Conservation (phyloP, 768 basidiomycete genomes). For the Rhizopogon vinicolor region DNA sequence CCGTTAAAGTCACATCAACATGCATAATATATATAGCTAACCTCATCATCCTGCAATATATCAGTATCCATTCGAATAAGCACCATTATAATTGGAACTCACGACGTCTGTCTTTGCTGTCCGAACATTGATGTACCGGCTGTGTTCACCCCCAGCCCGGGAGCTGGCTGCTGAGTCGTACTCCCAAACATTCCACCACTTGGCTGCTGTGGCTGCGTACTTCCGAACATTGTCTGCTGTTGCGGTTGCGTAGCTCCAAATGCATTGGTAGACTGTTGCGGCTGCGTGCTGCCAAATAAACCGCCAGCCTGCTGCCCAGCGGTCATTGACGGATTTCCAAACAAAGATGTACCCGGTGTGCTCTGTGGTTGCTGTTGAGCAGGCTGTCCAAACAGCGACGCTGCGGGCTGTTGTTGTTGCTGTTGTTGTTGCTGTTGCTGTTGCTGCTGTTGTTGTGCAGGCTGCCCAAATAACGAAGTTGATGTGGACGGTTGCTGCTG, state of each 20-base stretch:
- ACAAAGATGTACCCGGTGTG: conserved; percentile 1
- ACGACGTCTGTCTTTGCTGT: conserved; percentile 29
- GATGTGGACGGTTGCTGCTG: conserved; percentile 24
- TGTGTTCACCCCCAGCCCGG: conserved; percentile 1
- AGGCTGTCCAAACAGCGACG: conserved; percentile 35
- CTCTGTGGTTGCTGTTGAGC: conserved; percentile 21
- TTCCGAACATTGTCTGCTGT: conserved; percentile 12
- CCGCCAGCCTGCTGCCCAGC: conserved; percentile 27
- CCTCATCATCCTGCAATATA: conserved; percentile 20
- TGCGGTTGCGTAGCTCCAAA: conserved; percentile 16
- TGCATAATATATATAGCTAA: conserved; percentile 2
- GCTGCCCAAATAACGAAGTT: conserved; percentile 22
- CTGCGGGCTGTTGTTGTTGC: conserved; percentile 27
- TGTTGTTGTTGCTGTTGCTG: conserved; percentile 27
- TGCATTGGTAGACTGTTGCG: conserved; percentile 17
- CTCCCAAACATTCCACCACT: conserved; percentile 24
- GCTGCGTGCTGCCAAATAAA: conserved; percentile 35
- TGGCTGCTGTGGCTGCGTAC: conserved; percentile 11
- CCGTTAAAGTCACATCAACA: not conserved
- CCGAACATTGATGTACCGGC: conserved; percentile 17
- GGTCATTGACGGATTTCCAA: conserved; percentile 1
- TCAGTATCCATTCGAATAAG: not conserved
- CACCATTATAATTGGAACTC: conserved; percentile 3
- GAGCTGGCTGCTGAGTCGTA: conserved; percentile 4
- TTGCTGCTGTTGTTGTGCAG: conserved; percentile 21